Conservation (phyloP, 176 grass and related monocot genomes). For the Secale cereale region DNA sequence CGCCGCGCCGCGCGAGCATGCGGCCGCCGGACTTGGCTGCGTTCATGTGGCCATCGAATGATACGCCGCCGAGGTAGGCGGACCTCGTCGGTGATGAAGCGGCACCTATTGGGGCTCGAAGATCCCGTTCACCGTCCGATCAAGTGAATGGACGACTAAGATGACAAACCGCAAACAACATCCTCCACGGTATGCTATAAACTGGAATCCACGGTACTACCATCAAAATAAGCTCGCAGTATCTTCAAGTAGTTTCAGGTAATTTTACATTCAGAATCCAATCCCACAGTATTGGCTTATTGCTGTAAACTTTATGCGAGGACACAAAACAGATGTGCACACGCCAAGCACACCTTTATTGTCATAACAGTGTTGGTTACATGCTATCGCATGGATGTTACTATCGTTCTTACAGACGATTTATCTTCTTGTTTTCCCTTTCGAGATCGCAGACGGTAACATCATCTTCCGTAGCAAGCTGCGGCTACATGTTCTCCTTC, state of each 20-base stretch:
- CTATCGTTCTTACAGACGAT: neutral
- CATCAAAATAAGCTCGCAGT: too few relatives aligned
- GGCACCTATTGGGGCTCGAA: neutral
- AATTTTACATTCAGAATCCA: too few relatives aligned
- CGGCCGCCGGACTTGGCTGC: constrained; percentile 31
- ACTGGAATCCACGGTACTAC: too few relatives aligned
- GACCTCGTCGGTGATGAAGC: neutral
- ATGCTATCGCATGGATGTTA: neutral
- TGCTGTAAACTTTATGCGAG: too few relatives aligned
- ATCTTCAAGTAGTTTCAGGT: too few relatives aligned
- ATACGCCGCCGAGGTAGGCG: neutral
- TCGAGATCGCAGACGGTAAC: neutral
- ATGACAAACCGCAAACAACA: too few relatives aligned
- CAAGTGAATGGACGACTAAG: too few relatives aligned
- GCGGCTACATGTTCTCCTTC: constrained; percentile 46
- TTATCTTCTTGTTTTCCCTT: neutral
- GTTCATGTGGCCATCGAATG: constrained; percentile 7
- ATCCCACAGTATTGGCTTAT: too few relatives aligned
- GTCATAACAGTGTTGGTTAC: neutral
- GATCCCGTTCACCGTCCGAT: too few relatives aligned
- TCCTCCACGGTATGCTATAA: too few relatives aligned
- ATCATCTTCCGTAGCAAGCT: neutral
- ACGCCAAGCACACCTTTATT: neutral
- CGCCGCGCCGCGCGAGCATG: constrained; percentile 4
- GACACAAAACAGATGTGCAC: too few relatives aligned